Evolutionary conservation across 257 asterid species (phyloP).

Genomic region (Solanum stenotomum): DNA sequence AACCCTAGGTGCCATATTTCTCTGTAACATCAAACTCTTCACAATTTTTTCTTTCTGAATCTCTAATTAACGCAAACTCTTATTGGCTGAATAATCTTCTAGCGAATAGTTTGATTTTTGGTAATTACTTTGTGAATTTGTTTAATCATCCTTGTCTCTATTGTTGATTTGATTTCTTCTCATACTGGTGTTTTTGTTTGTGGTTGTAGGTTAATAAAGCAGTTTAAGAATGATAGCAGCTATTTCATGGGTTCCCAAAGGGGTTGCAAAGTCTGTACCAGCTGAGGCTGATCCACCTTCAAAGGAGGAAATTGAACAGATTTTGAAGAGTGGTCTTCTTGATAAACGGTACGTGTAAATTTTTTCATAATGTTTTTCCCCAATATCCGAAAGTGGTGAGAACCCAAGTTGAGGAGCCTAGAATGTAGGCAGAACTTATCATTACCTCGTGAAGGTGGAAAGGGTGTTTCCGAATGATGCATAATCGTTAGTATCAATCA

Average conservation of each 20-base stretch:
- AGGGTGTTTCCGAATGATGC: background rate
- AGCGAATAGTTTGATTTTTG: background rate
- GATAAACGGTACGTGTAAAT: conserved; percentile 19
- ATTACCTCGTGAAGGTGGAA: background rate
- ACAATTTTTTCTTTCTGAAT: background rate
- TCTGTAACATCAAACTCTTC: background rate
- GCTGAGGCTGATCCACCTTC: conserved; percentile 65
- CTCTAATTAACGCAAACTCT: too few relatives aligned
- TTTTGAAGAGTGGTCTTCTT: conserved; percentile 29
- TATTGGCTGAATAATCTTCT: too few relatives aligned
- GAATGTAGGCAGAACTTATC: background rate
- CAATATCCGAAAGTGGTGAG: background rate
- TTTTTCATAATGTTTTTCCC: background rate
- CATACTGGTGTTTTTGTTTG: background rate
- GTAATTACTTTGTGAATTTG: background rate
- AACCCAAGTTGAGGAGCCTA: background rate
- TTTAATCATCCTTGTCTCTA: background rate
- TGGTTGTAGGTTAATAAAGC: background rate
- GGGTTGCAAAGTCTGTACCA: conserved; percentile 49
- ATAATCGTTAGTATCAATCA: background rate
- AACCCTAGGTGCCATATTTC: background rate
- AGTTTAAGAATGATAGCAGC: conserved; percentile 60
- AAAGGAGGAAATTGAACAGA: conserved; percentile 62
- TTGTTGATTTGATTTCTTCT: background rate
- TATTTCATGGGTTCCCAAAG: conserved; percentile 80